Base-by-base conservation (phyloP, 208 protist genomes). In the Trypanosoma rangeli region DNA sequence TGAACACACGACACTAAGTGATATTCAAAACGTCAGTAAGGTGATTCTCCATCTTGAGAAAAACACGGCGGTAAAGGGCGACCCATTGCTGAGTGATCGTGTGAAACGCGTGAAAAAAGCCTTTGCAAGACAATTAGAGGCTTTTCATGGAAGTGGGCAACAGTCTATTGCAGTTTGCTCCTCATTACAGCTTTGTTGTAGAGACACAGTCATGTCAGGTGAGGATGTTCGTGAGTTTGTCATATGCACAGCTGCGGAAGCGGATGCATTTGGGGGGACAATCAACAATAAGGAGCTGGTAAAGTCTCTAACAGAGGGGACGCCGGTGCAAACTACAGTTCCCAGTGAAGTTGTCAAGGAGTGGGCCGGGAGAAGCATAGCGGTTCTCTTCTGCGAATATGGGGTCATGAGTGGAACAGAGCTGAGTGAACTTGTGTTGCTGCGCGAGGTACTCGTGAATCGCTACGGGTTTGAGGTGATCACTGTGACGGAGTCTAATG, bases 21-120 rank as follows among this genome's bases (percentile, higher is more conserved):
- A 86, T 60, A 72, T 86, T 28, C 74, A 81, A 61, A 68, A 52
- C 52, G 75, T 86, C 56, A 82, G 78, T 64, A 81, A 78, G 56
- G 54, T 83, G 10, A 74, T 86, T n/a, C 54, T 79, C 13, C 66
- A 78, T 56, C 48, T 86, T 29, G 56, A 68, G 16, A 20, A 44
- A 50, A 73, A 60, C 44, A 1, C 0, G 0, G n/a, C 16, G 0
- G 73, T 79, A 18, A 57, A 60, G 55, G 33, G 24, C 33, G 44
- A 50, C 22, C n/a, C 22, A 31, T 46, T 0, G 12, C 49, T 81
- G 31, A 56, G 35, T 7, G 26, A 62, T 13, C 71, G 68, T 24
- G 78, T 86, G 22, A 52, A 70, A 8, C 66, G 52, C 22, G 55
- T 70, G 37, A 83, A 81, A 56, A 49, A 42, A 24, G 16, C 28